phyloP scores from a whole-genome alignment of 352 stramenopile species.

The Phytopythium cucurbitacearum region DNA sequence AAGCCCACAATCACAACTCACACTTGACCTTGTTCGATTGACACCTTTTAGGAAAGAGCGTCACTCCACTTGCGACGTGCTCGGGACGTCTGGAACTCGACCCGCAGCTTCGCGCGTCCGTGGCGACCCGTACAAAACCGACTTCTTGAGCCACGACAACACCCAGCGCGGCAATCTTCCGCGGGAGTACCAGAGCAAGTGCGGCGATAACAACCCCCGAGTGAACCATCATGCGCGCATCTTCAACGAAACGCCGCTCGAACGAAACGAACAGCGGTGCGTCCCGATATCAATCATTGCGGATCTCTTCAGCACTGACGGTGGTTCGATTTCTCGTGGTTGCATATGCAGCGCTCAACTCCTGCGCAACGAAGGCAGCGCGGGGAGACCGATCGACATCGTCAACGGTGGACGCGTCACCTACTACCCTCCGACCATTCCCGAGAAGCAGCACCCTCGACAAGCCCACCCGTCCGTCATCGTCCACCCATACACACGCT shows the following conservation, averaged over 20 bases:
- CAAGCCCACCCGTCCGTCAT: slow-evolving; percentile 66
- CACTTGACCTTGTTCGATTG: neutral
- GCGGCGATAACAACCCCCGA: slow-evolving; percentile 31
- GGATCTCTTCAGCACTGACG: neutral
- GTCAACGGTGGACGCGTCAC: slow-evolving; percentile 51
- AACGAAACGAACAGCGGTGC: slow-evolving; percentile 52
- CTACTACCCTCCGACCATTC: slow-evolving; percentile 59
- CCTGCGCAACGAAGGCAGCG: slow-evolving; percentile 66
- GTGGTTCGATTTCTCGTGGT: neutral
- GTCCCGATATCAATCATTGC: neutral
- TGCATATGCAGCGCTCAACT: slow-evolving; percentile 45
- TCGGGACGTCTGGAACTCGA: slow-evolving; percentile 16
- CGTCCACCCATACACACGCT: slow-evolving; percentile 60
- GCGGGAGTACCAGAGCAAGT: slow-evolving; percentile 60
- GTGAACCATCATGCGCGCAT: slow-evolving; percentile 52
- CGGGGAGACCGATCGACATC: slow-evolving; percentile 57
- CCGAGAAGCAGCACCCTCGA: slow-evolving; percentile 57
- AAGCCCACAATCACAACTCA: too few relatives aligned
- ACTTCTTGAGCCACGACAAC: slow-evolving; percentile 39
- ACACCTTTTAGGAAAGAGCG: slow-evolving; percentile 27
- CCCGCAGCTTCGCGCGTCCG: slow-evolving; percentile 10
- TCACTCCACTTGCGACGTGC: slow-evolving; percentile 51
- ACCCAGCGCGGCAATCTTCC: slow-evolving; percentile 16
- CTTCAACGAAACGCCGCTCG: slow-evolving; percentile 63
- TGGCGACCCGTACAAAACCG: slow-evolving; percentile 39